Evolutionary conservation across 176 grass and related monocot genomes (phyloP).

Genomic region (Stipa capillata): DNA sequence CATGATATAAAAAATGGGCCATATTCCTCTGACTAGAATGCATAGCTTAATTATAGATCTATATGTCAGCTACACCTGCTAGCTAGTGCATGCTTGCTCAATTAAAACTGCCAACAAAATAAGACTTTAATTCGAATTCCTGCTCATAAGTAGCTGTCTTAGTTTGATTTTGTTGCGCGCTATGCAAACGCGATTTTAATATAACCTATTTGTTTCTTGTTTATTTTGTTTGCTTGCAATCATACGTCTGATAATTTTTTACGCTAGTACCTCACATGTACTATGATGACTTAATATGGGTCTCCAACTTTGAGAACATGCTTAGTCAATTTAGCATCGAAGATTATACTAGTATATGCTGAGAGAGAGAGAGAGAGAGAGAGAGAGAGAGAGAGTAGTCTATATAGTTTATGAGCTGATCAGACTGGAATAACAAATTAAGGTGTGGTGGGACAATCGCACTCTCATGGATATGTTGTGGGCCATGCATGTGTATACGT

Average conservation of each 20-base stretch:
- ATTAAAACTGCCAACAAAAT: neutral
- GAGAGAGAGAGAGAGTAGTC: neutral
- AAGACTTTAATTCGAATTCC: no score
- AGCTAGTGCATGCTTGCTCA: neutral
- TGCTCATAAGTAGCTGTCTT: neutral
- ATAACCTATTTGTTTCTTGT: neutral
- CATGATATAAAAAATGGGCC: neutral
- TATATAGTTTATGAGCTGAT: neutral
- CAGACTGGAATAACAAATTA: neutral
- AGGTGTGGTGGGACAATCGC: neutral
- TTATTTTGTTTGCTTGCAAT: neutral
- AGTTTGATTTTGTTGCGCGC: neutral
- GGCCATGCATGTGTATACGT: constrained; percentile 20
- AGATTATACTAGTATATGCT: neutral
- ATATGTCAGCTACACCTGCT: neutral
- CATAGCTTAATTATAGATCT: no score
- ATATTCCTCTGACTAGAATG: no score
- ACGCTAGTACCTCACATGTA: constrained; percentile 4
- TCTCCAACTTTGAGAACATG: neutral
- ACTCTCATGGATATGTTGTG: constrained; percentile 5
- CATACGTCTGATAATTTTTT: no score
- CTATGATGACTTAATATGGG: neutral
- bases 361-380: no score
- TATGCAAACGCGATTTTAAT: neutral
- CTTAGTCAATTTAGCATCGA: neutral